phyloP scores from a whole-genome alignment of 306 rosid genomes.

The Begonia loranthoides region DNA sequence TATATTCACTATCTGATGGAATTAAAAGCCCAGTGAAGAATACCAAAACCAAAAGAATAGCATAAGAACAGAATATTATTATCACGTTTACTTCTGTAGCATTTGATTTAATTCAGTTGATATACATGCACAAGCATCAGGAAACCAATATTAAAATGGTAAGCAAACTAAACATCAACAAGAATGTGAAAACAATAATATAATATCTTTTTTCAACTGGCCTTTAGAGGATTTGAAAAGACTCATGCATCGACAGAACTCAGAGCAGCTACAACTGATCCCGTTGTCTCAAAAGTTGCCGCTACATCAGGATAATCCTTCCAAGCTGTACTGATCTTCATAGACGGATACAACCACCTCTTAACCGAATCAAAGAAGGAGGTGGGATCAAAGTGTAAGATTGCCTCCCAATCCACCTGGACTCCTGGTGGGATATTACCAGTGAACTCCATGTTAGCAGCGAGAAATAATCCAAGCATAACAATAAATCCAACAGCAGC shows the following conservation, averaged over 20 bases:
- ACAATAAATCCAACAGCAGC: conserved; percentile 73
- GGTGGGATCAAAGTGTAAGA: conserved; percentile 48
- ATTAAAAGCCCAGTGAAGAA: too few species aligned
- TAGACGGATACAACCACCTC: conserved; percentile 83
- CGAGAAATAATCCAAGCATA: conserved; percentile 83
- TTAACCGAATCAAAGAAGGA: conserved; percentile 61
- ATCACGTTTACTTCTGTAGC: too few species aligned
- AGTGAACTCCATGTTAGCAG: conserved; percentile 91
- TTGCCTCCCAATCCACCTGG: conserved; percentile 98
- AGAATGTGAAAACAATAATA: too few species aligned
- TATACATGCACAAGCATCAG: too few species aligned
- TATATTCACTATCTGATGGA: too few species aligned
- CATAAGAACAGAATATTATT: too few species aligned
- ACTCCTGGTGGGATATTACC: conserved; percentile 68
- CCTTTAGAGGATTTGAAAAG: conserved; percentile 1
- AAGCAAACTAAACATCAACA: too few species aligned
- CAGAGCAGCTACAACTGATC: conserved; percentile 83
- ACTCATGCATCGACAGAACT: conserved; percentile 51
- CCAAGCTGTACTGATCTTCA: conserved; percentile 77
- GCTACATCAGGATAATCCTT: conserved; percentile 75
- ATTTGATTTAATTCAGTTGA: too few species aligned
- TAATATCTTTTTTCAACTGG: too few species aligned
- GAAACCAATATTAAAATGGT: too few species aligned
- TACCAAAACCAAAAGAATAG: too few species aligned
- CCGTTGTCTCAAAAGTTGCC: conserved; percentile 60